Conservation (phyloP, 768 basidiomycete species). For the Chalciporus piperatus region DNA sequence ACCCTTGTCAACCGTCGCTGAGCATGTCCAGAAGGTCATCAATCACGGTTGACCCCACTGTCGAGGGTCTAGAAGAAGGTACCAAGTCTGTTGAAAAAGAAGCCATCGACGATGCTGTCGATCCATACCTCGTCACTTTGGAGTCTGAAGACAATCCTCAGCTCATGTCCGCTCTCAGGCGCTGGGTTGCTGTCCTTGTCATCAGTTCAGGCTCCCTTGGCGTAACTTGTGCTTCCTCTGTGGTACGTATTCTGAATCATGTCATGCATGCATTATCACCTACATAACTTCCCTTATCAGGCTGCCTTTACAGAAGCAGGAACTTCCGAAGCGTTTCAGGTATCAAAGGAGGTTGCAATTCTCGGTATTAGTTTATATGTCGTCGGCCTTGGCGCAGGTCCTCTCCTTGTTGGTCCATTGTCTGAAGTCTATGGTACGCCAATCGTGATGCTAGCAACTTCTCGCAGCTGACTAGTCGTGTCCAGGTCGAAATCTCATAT, state of each 20-base stretch:
- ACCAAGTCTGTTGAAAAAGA: neutral
- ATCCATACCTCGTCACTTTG: constrained; percentile 33
- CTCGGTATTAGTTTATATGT: constrained; percentile 48
- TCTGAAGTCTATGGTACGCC: constrained; percentile 37
- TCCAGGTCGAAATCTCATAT: constrained; percentile 61
- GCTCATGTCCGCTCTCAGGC: constrained; percentile 36
- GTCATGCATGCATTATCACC: neutral
- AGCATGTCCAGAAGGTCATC: constrained; percentile 9
- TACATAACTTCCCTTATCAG: constrained; percentile 27
- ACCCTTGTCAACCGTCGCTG: neutral
- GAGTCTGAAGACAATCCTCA: constrained; percentile 44
- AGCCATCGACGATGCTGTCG: too few species aligned
- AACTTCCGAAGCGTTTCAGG: constrained; percentile 49
- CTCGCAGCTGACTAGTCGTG: neutral
- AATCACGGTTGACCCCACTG: neutral
- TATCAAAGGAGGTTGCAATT: constrained; percentile 50
- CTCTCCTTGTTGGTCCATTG: constrained; percentile 39
- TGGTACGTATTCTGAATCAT: constrained; percentile 37
- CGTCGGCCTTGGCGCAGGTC: constrained; percentile 33
- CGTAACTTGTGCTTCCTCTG: constrained; percentile 54
- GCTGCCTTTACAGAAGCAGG: constrained; percentile 63
- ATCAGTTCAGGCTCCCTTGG: constrained; percentile 49
- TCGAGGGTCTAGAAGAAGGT: constrained; percentile 9
- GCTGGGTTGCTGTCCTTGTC: constrained; percentile 47
- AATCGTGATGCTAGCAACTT: neutral